Evolutionary conservation across 2,329 filamentous ascomycete species (phyloP), one percentile per base, ranked within the genome.

Genomic region (Leptodontidium sp.): DNA sequence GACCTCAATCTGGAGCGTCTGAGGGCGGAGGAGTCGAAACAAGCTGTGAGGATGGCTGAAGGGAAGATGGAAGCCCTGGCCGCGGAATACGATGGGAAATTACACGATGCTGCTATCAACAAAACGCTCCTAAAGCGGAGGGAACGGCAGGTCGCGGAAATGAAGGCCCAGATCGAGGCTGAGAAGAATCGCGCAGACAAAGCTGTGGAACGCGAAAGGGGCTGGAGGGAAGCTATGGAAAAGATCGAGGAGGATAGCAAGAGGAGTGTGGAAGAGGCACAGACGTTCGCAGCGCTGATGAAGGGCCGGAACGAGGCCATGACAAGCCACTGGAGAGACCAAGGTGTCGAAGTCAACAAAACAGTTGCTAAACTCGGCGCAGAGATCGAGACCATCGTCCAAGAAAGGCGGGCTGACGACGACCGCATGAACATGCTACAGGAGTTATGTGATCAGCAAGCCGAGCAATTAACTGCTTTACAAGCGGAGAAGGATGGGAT

Each of bases 361-460:
- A 43, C 84, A 0, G 79, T 88, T 49, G 74, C 78, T 45, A 84
- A 82, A 70, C 82, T 90, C 75, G 80, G 83, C 55, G 79, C 78
- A 40, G 86, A 90, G 75, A 85, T 92, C 59, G 79, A 79, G n/a
- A 78, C 78, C 11, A 79, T 92, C 49, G 82, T 85, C 58, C 82
- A 85, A 49, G 86, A 89, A 75, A 82, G 88, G 68, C 83, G 80
- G 70, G 82, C 81, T 63, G 89, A 92, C 75, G 88, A 90, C 74
- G 85, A 86, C 76, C 88, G 86, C 79, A 89, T 91, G 73, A 84
- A 82, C 70, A 88, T 87, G 40, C 82, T 93, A 62, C 85, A 88
- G 63, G 88, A 92, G 68, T 84, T 94, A 40, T 90, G 88, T 77
- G 90, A 93, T 72, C 91, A 94, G 79, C 89, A 93, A 77, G 87